These are phyloP conservation scores for Paecilomyces sp. DNA, from an alignment of 2,329 filamentous ascomycete species.

Conservation along the genomic window DNA sequence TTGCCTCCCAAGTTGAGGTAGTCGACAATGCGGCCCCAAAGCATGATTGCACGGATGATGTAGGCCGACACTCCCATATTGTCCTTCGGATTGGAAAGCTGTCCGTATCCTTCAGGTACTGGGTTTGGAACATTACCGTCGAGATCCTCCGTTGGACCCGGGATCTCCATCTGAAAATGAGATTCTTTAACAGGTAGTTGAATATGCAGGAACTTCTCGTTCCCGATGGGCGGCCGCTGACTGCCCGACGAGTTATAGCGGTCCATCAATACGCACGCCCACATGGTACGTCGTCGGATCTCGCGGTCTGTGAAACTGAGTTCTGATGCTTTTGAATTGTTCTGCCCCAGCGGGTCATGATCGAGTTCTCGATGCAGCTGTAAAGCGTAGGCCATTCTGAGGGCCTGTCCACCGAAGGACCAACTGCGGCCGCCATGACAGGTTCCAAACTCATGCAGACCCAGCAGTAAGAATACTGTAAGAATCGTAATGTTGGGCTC, in stretches of 20 bases:
- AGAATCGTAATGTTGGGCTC: conserved; percentile 94
- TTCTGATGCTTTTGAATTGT: conserved; percentile 49
- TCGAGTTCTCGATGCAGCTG: conserved; percentile 90
- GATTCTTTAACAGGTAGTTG: conserved; percentile 87
- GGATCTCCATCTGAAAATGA: conserved; percentile 85
- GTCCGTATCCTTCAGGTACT: conserved; percentile 55
- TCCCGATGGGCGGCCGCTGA: conserved; percentile 83
- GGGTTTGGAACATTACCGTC: conserved; percentile 62
- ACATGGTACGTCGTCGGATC: conserved; percentile 90
- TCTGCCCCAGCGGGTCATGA: conserved; percentile 64
- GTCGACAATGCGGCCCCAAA: conserved; percentile 85
- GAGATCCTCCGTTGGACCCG: conserved; percentile 76
- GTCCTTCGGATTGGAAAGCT: conserved; percentile 59
- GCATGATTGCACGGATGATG: conserved; percentile 72
- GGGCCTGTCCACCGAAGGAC: conserved; percentile 90
- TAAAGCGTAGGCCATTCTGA: conserved; percentile 92
- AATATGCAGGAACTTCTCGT: conserved; percentile 81
- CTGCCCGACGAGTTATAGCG: conserved; percentile 94
- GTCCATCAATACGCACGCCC: conserved; percentile 97
- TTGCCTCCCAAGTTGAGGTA: conserved; percentile 89
- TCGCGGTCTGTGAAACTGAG: conserved; percentile 89
- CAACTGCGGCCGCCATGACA: conserved; percentile 94
- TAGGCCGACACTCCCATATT: conserved; percentile 96
- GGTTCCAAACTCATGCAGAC: conserved; percentile 91
- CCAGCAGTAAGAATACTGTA: conserved; percentile 80